Percentiles rank a stretch among this genome's conserved stretches.
Evolutionary conservation across 2,329 filamentous ascomycete species (phyloP).

Genomic region (Grosmannia clavigera): DNA sequence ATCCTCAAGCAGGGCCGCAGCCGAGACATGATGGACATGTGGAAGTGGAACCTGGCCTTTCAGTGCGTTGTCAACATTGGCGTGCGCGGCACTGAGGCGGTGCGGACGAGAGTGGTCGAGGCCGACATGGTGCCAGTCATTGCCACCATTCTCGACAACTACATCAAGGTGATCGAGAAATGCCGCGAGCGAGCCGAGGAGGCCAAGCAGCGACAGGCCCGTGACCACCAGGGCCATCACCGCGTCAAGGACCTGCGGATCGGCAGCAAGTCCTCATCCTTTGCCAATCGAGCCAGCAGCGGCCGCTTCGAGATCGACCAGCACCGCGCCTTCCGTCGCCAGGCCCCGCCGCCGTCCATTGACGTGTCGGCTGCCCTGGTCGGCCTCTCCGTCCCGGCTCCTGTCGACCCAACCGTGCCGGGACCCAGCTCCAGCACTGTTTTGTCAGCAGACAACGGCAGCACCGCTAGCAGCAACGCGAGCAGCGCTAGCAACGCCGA

Average conservation of each 20-base stretch:
- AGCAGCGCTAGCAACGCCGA: constrained; percentile 10
- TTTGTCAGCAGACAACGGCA: neutral
- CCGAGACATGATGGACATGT: constrained; percentile 99
- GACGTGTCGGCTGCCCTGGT: constrained; percentile 54
- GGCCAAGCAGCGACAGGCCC: constrained; percentile 57
- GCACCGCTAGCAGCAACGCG: neutral
- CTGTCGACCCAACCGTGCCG: constrained; percentile 17
- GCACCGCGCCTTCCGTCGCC: constrained; percentile 44
- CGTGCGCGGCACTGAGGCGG: constrained; percentile 85
- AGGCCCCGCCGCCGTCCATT: constrained; percentile 73
- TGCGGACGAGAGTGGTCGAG: constrained; percentile 90
- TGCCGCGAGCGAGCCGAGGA: constrained; percentile 79
- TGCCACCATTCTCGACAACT: constrained; percentile 95
- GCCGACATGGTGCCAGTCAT: constrained; percentile 99
- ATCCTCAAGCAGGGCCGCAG: constrained; percentile 95
- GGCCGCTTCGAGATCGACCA: constrained; percentile 37
- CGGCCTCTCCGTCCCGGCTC: constrained; percentile 23
- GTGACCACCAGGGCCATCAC: constrained; percentile 39
- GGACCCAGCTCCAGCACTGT: neutral
- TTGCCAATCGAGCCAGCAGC: constrained; percentile 33
- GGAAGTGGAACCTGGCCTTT: constrained; percentile 99
- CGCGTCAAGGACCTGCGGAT: constrained; percentile 36
- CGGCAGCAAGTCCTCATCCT: constrained; percentile 36
- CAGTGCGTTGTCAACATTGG: constrained; percentile 99
- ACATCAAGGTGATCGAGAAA: constrained; percentile 91